phyloP scores from a whole-genome alignment of 1,284 basidiomycete genomes.

The Cryptococcus maquisensis region DNA sequence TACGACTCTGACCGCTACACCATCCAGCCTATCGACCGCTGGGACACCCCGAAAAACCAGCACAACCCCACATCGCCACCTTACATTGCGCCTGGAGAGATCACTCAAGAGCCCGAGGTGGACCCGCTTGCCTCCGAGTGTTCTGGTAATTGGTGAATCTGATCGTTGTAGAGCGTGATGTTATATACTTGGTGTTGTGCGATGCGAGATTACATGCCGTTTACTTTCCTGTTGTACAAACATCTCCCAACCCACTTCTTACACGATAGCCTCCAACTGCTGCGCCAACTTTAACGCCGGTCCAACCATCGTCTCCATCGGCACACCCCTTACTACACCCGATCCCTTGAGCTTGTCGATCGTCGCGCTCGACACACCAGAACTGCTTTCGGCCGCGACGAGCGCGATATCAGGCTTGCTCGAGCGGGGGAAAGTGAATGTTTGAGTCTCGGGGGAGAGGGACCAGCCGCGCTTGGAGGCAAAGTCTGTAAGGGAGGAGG shows the following conservation, averaged over 20 bases:
- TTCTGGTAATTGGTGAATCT: neutral
- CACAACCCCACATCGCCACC: neutral
- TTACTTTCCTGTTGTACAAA: no score
- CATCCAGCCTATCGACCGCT: neutral
- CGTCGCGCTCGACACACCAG: slow-evolving; percentile 6
- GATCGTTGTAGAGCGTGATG: no score
- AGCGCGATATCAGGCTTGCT: slow-evolving; percentile 23
- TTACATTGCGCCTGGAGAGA: neutral
- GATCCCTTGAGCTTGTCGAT: slow-evolving; percentile 20
- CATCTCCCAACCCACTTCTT: slow-evolving; percentile 3
- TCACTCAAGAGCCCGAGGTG: neutral
- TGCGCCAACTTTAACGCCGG: slow-evolving; percentile 44
- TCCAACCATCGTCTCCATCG: slow-evolving; percentile 44
- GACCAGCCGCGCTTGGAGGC: slow-evolving; percentile 43
- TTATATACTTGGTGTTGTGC: no score
- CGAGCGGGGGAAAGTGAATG: slow-evolving; percentile 38
- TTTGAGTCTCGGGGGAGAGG: slow-evolving; percentile 41
- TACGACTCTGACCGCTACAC: neutral
- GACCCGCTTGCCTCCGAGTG: neutral
- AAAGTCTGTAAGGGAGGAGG: slow-evolving; percentile 34
- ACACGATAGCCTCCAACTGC: slow-evolving; percentile 49
- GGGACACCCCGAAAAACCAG: neutral
- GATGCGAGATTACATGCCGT: no score
- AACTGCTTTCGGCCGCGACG: slow-evolving; percentile 13
- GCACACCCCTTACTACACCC: slow-evolving; percentile 35